Evolutionary conservation across 768 basidiomycete genomes (phyloP).

Genomic region (Gymnopilus junonius): DNA sequence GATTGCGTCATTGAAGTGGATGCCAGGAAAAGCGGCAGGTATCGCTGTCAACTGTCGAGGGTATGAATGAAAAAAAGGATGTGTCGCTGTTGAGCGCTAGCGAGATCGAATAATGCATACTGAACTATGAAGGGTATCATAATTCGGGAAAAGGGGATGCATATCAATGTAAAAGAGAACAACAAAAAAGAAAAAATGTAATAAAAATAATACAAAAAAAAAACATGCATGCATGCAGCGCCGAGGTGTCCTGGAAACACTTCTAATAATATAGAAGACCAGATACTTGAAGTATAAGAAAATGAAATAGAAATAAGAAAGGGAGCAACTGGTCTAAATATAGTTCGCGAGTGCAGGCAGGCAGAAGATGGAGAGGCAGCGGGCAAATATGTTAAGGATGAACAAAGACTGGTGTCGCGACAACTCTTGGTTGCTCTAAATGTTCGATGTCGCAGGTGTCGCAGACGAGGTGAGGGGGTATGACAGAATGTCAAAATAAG

Average conservation of each 20-base stretch:
- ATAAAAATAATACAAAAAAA: slow-evolving; percentile 18
- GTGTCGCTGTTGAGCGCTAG: background rate
- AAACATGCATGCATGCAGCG: background rate
- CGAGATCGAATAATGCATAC: background rate
- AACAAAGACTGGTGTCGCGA: slow-evolving; percentile 2
- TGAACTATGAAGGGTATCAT: background rate
- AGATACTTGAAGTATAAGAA: background rate
- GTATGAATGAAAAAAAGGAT: background rate
- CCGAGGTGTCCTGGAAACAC: background rate
- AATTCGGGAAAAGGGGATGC: background rate
- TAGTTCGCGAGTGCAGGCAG: slow-evolving; percentile 1
- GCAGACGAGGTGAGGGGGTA: background rate
- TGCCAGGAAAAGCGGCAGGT: background rate
- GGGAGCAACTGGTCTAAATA: slow-evolving; percentile 5
- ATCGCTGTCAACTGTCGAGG: background rate
- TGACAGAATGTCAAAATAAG: background rate
- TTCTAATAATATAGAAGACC: background rate
- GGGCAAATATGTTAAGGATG: background rate
- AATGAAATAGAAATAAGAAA: background rate
- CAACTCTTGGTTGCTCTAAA: background rate
- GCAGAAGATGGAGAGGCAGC: background rate
- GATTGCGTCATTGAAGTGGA: background rate
- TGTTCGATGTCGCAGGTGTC: background rate
- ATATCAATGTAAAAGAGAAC: background rate
- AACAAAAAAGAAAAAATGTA: slow-evolving; percentile 1